phyloP scores from a whole-genome alignment of 768 basidiomycete species.

The Tremella mesenterica region DNA sequence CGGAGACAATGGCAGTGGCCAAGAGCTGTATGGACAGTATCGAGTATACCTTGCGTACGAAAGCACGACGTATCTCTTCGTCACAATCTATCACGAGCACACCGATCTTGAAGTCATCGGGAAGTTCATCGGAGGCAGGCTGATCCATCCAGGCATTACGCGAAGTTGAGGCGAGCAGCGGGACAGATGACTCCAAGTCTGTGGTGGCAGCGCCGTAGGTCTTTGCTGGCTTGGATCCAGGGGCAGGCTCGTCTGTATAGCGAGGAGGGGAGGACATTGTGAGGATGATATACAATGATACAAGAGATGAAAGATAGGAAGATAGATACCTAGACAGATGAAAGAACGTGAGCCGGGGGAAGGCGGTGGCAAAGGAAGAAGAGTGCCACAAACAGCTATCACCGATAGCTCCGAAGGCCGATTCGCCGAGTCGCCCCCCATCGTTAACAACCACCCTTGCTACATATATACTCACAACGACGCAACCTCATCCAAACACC shows the following conservation, averaged over 20 bases:
- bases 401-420: background rate
- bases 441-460: background rate
- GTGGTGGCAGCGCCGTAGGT: constrained; percentile 26
- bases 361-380: background rate
- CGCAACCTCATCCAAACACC: background rate
- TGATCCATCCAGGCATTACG: constrained; percentile 52
- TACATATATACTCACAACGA: background rate
- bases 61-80: constrained; percentile 63
- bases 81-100: constrained; percentile 39
- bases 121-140: constrained; percentile 62
- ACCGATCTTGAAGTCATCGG: constrained; percentile 77
- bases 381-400: too few relatives aligned
- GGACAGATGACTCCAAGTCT: constrained; percentile 8
- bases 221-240: constrained; percentile 13
- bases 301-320: background rate
- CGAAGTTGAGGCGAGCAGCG: constrained; percentile 12
- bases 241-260: constrained; percentile 25
- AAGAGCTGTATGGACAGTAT: constrained; percentile 53
- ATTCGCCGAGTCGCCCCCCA: background rate
- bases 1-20: constrained; percentile 70
- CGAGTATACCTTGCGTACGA: constrained; percentile 65
- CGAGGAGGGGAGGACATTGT: constrained; percentile 33
- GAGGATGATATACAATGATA: background rate
- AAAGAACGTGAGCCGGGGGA: background rate
- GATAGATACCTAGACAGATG: background rate